These are phyloP conservation scores for Cyclotella kingstonii DNA, from an alignment of 108 stramenopile genomes.

Conservation along the genomic window DNA sequence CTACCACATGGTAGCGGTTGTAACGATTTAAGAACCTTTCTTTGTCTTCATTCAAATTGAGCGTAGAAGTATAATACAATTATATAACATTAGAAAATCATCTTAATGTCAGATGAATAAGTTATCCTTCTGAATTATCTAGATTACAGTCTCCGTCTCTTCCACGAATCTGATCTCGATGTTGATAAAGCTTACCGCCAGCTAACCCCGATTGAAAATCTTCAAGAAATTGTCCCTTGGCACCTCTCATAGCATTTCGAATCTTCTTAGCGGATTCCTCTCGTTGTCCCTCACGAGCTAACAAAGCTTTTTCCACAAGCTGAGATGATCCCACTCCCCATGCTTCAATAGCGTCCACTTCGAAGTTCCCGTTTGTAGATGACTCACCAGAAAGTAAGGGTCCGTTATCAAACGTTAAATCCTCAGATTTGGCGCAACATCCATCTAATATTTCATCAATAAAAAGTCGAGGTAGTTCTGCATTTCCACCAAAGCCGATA, in stretches of 20 bases:
- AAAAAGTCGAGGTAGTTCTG: slow-evolving; percentile 64
- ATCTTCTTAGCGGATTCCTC: slow-evolving; percentile 57
- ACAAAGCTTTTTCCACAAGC: slow-evolving; percentile 60
- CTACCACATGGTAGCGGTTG: too few species aligned
- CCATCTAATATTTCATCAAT: slow-evolving; percentile 71
- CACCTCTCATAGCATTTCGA: slow-evolving; percentile 68
- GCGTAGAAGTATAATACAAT: too few species aligned
- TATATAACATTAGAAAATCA: too few species aligned
- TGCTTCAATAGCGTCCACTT: slow-evolving; percentile 70
- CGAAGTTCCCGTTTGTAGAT: slow-evolving; percentile 44
- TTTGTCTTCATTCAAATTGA: too few species aligned
- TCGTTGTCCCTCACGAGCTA: slow-evolving; percentile 48
- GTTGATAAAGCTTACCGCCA: slow-evolving; percentile 69
- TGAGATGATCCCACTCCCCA: slow-evolving; percentile 79
- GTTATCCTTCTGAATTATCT: slow-evolving; percentile 11
- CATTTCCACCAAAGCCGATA: slow-evolving; percentile 84
- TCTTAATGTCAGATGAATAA: too few species aligned
- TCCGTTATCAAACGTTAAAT: slow-evolving; percentile 76
- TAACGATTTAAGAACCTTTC: too few species aligned
- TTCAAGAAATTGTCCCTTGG: slow-evolving; percentile 77
- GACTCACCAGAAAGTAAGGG: slow-evolving; percentile 43
- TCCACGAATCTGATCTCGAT: slow-evolving; percentile 63
- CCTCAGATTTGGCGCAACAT: slow-evolving; percentile 54
- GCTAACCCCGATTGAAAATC: slow-evolving; percentile 78
- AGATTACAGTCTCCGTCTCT: slow-evolving; percentile 46